Conservation (phyloP, 2,329 filamentous ascomycete genomes). For the Penicillium sp. region DNA sequence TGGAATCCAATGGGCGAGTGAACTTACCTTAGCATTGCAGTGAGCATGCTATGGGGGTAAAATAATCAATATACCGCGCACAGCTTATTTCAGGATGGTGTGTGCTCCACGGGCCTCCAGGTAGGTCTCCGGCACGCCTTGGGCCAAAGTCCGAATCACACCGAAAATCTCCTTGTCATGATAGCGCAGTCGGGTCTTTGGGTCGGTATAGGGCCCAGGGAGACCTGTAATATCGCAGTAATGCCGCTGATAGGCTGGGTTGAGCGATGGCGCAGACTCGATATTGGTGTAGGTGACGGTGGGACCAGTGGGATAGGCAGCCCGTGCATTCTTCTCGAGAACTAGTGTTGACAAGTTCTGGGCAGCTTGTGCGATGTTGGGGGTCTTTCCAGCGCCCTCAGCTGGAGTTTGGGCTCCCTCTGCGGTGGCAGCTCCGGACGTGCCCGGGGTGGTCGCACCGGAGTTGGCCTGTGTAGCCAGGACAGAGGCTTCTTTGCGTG, state of each 20-base stretch:
- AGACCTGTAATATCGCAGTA: slow-evolving; percentile 97
- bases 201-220: slow-evolving; percentile 85
- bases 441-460: slow-evolving; percentile 64
- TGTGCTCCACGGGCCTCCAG: slow-evolving; percentile 86
- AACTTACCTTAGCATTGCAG: too few relatives aligned
- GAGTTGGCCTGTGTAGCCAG: slow-evolving; percentile 77
- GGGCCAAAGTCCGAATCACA: slow-evolving; percentile 71
- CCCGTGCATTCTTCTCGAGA: slow-evolving; percentile 65
- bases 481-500: slow-evolving; percentile 81
- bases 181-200: slow-evolving; percentile 88
- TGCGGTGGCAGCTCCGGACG: slow-evolving; percentile 28
- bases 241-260: slow-evolving; percentile 68
- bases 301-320: slow-evolving; percentile 52
- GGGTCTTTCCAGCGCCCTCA: slow-evolving; percentile 35
- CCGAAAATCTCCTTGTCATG: slow-evolving; percentile 89
- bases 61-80: neutral
- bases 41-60: neutral
- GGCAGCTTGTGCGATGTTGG: slow-evolving; percentile 83
- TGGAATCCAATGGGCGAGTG: too few relatives aligned
- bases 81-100: slow-evolving; percentile 75
- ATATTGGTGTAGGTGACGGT: slow-evolving; percentile 92
- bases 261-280: slow-evolving; percentile 82
- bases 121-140: slow-evolving; percentile 79
- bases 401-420: slow-evolving; percentile 45
- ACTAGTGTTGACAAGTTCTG: slow-evolving; percentile 82